phyloP scores from a whole-genome alignment of 345 rosid genomes.

The Syzygium aqueum region DNA sequence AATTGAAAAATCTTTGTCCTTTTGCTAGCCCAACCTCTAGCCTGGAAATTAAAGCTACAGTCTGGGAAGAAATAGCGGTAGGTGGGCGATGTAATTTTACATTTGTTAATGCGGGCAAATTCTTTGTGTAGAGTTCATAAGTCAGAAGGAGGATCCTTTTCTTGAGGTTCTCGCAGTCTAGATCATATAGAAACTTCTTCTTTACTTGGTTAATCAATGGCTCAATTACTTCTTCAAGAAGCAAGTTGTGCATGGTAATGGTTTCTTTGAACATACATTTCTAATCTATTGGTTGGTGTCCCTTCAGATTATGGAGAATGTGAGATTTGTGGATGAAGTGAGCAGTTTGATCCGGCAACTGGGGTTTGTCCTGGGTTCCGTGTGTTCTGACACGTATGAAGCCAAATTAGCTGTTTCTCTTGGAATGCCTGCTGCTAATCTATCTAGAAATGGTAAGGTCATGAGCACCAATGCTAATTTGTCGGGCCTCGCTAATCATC shows the following conservation, averaged over 20 bases:
- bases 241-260: neutral
- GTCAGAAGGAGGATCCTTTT: neutral
- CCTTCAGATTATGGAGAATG: slow-evolving; percentile 75
- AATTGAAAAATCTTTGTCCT: neutral
- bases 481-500: slow-evolving; percentile 14
- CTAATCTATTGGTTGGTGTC: neutral
- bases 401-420: slow-evolving; percentile 33
- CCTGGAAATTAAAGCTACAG: neutral
- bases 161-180: neutral
- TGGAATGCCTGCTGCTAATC: slow-evolving; percentile 14
- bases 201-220: neutral
- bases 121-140: neutral
- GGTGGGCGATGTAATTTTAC: neutral
- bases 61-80: neutral
- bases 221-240: neutral
- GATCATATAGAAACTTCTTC: neutral
- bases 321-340: slow-evolving; percentile 68
- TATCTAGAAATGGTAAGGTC: slow-evolving; percentile 15
- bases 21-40: neutral
- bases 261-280: neutral
- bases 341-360: slow-evolving; percentile 67
- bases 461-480: neutral
- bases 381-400: slow-evolving; percentile 41
- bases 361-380: slow-evolving; percentile 68
- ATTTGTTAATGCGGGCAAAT: neutral